Conservation (phyloP, 306 rosid genomes). For the Prunus salicina region DNA sequence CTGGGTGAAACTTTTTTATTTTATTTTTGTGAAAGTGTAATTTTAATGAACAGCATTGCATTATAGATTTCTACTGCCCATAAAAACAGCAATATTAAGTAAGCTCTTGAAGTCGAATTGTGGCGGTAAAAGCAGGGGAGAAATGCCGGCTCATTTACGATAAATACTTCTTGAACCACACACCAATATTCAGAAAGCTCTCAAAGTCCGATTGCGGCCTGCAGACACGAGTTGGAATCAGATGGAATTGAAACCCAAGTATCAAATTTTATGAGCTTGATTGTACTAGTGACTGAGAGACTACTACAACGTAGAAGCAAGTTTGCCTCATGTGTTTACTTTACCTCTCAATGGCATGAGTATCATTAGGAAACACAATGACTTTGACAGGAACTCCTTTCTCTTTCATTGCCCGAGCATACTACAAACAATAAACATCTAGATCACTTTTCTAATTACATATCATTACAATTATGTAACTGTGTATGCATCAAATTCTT, state of each 20-base stretch:
- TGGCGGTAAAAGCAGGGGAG: neutral
- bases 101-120: conserved; percentile 47
- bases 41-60: neutral
- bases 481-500: conserved; percentile 1
- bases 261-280: neutral
- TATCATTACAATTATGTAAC: neutral
- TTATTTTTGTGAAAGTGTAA: neutral
- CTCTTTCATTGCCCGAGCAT: conserved; percentile 77
- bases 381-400: conserved; percentile 71
- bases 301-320: neutral
- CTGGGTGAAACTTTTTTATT: too few relatives aligned
- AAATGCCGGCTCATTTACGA: conserved; percentile 41
- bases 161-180: conserved; percentile 79
- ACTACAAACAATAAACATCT: conserved; percentile 48
- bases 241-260: neutral
- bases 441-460: neutral
- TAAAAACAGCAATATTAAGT: conserved; percentile 52
- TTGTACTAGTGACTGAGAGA: neutral
- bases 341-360: conserved; percentile 77
- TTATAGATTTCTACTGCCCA: neutral
- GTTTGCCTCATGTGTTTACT: conserved; percentile 34
- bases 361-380: conserved; percentile 73
- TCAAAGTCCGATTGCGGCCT: conserved; percentile 96
- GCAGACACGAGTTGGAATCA: neutral
- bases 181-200: conserved; percentile 79